A percentile compares a stretch with the other conserved stretches of the same genome.
Evolutionary conservation across 305 asterid species (phyloP).

Genomic region (Fraxinus xanthoxyloides): DNA sequence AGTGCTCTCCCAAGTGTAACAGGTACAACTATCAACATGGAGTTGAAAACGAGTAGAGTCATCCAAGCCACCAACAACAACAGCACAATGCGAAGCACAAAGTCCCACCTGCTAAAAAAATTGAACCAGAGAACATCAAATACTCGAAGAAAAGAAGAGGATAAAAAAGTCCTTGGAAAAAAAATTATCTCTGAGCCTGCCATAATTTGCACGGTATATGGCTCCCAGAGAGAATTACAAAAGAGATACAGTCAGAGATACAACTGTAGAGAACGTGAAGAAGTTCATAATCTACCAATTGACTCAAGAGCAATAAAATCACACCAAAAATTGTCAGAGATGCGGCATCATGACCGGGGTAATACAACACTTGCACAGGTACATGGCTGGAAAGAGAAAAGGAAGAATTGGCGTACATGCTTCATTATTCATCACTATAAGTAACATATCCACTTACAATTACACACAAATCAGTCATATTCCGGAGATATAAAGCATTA

Average conservation of each 20-base stretch:
- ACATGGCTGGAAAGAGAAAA: background rate
- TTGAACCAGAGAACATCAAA: conserved; percentile 37
- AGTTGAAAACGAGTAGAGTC: conserved; percentile 86
- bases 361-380: background rate
- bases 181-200: background rate
- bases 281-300: background rate
- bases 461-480: background rate
- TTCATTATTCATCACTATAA: background rate
- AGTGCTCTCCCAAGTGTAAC: conserved; percentile 83
- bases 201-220: background rate
- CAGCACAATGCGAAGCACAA: conserved; percentile 81
- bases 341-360: background rate
- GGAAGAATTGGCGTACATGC: background rate
- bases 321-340: background rate
- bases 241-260: background rate
- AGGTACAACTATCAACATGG: conserved; percentile 78
- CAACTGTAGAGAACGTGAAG: background rate
- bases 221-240: background rate
- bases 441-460: background rate
- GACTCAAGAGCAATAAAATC: background rate
- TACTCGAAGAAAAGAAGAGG: background rate
- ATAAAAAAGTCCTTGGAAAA: background rate
- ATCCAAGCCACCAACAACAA: conserved; percentile 92
- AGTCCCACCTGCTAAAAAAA: conserved; percentile 75
- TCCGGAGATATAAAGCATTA: background rate